Percentiles rank a stretch among this genome's conserved stretches.
These are phyloP conservation scores for Cladosporium oxysporum DNA, from an alignment of 2,329 filamentous ascomycete species.

Conservation along the genomic window DNA sequence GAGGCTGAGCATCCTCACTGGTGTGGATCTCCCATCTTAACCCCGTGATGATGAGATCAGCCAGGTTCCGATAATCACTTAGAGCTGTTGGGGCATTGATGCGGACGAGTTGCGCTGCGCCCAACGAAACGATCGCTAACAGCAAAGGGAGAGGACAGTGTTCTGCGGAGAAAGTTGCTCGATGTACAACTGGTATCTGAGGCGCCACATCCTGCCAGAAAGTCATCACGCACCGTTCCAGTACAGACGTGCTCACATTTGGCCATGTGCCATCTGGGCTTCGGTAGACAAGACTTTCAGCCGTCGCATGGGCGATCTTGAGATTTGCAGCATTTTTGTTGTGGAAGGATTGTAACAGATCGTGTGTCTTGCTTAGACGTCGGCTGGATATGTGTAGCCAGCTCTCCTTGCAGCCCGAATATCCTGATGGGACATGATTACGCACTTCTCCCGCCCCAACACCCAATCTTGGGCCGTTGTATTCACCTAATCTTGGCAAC, in stretches of 20 bases:
- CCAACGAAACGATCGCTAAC: constrained; percentile 71
- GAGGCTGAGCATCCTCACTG: constrained; percentile 80
- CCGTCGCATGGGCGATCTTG: background rate
- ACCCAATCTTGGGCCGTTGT: too few relatives aligned
- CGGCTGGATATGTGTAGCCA: background rate
- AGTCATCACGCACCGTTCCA: constrained; percentile 69
- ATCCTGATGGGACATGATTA: background rate
- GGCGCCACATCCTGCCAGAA: constrained; percentile 93
- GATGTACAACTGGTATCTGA: constrained; percentile 88
- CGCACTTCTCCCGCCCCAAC: background rate
- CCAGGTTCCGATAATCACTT: constrained; percentile 73
- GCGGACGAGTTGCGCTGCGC: background rate
- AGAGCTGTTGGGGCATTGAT: constrained; percentile 60
- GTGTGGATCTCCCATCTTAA: constrained; percentile 92
- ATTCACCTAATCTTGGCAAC: too few relatives aligned
- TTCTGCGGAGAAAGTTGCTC: constrained; percentile 85
- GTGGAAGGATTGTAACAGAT: background rate
- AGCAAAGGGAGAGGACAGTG: constrained; percentile 77
- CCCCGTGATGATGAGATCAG: constrained; percentile 86
- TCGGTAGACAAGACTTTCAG: background rate
- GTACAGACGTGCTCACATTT: background rate
- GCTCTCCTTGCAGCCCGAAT: background rate
- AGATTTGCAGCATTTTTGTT: background rate
- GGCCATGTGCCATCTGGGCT: background rate
- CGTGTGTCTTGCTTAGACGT: background rate